These are phyloP conservation scores for Sugiyamaella xylanicola DNA, from an alignment of 1,139 yeast species.

Conservation along the genomic window DNA sequence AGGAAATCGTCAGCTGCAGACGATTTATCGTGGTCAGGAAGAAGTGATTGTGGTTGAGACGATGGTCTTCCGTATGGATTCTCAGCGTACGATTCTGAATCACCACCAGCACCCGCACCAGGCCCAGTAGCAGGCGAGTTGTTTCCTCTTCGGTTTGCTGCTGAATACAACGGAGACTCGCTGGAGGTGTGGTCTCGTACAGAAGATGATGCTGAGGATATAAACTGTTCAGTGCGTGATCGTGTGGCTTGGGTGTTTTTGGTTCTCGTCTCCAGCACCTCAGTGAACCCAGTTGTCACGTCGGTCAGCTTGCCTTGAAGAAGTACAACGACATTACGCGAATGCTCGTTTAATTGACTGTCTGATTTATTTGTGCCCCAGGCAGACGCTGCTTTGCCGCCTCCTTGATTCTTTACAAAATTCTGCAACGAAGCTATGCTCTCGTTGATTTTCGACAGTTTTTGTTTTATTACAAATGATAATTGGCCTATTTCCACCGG, in stretches of 20 bases:
- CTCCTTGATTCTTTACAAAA: conserved; percentile 36
- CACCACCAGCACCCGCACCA: conserved; percentile 4
- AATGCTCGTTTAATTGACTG: conserved; percentile 66
- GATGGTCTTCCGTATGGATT: conserved; percentile 38
- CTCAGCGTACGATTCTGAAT: conserved; percentile 33
- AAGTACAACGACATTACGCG: conserved; percentile 82
- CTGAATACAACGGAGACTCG: conserved; percentile 34
- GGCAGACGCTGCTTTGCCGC: conserved; percentile 28
- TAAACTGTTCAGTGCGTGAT: conserved; percentile 80
- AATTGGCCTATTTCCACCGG: conserved; percentile 93
- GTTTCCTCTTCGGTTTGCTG: conserved; percentile 16
- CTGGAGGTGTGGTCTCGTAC: conserved; percentile 31
- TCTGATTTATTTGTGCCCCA: conserved; percentile 47
- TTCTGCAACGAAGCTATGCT: conserved; percentile 67
- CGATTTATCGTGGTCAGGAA: conserved; percentile 42
- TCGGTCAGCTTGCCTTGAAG: conserved; percentile 88
- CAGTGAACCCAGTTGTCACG: conserved; percentile 88
- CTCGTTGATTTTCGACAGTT: conserved; percentile 82
- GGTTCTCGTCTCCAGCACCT: conserved; percentile 84
- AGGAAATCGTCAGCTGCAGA: conserved; percentile 39
- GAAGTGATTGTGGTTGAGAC: conserved; percentile 31
- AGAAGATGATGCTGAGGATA: conserved; percentile 52
- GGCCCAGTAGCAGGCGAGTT: conserved; percentile 19
- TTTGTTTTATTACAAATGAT: conserved; percentile 91
- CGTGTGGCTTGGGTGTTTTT: conserved; percentile 79